Evolutionary conservation across 2,329 filamentous ascomycete species (phyloP).

Genomic region (Penicillium concentricum): DNA sequence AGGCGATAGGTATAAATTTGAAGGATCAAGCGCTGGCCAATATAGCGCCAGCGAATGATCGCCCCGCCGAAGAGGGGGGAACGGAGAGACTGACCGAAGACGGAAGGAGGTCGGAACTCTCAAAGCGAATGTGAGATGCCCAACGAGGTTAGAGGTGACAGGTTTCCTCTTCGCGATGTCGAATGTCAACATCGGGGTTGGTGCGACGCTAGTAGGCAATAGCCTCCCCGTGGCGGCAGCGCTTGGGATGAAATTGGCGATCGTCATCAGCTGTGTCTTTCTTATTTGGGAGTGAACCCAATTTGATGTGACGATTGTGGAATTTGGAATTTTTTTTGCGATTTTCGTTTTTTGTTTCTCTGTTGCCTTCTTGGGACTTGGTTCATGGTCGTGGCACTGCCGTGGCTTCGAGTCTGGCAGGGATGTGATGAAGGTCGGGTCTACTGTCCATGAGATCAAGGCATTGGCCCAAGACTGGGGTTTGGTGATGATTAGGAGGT

Average conservation of each 20-base stretch:
- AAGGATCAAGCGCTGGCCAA: not conserved
- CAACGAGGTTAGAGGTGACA: not conserved
- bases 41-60: not conserved
- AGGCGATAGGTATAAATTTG: not conserved
- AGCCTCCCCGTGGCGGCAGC: conserved; percentile 18
- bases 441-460: conserved; percentile 52
- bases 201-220: conserved; percentile 27
- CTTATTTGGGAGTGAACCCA: not conserved
- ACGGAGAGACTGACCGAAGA: not conserved
- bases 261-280: conserved; percentile 5
- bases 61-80: no score
- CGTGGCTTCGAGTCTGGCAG: conserved; percentile 20
- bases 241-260: conserved; percentile 3
- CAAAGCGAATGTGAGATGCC: not conserved
- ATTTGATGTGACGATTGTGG: not conserved
- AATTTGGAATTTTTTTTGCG: not conserved
- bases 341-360: not conserved
- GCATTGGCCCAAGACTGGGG: conserved; percentile 52
- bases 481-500: not conserved
- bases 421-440: conserved; percentile 27
- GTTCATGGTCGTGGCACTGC: conserved; percentile 27
- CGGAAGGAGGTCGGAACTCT: not conserved
- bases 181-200: conserved; percentile 12
- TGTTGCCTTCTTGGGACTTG: not conserved
- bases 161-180: conserved; percentile 6